Percentiles rank a stretch among this genome's conserved stretches.
Conservation (phyloP, 2,329 filamentous ascomycete species). For the Dichotomopilus funicola region DNA sequence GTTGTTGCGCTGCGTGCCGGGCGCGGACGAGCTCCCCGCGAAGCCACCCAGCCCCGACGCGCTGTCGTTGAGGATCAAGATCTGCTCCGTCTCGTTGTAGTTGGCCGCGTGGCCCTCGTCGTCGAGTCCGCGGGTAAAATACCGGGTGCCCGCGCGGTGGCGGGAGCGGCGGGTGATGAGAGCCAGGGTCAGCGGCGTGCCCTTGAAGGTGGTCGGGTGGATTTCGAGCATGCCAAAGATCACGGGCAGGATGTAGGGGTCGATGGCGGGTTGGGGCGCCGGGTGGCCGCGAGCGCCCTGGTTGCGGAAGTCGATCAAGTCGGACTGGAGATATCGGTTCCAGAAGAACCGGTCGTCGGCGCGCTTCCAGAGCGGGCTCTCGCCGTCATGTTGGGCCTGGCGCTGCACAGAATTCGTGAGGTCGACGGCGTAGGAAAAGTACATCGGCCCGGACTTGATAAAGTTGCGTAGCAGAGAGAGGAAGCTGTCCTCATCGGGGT, state of each 20-base stretch:
- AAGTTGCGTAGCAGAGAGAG: slow-evolving; percentile 73
- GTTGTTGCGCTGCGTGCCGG: slow-evolving; percentile 59
- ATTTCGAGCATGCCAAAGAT: slow-evolving; percentile 97
- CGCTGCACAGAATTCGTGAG: slow-evolving; percentile 96
- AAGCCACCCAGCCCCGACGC: slow-evolving; percentile 70
- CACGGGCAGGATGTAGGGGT: slow-evolving; percentile 90
- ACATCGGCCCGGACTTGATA: slow-evolving; percentile 81
- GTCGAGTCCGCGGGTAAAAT: slow-evolving; percentile 90
- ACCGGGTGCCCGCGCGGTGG: slow-evolving; percentile 82
- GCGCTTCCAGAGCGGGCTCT: slow-evolving; percentile 77
- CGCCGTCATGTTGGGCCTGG: slow-evolving; percentile 68
- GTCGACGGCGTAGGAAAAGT: slow-evolving; percentile 96
- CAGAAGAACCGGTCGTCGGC: slow-evolving; percentile 98
- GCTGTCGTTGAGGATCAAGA: slow-evolving; percentile 80
- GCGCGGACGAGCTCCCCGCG: slow-evolving; percentile 61
- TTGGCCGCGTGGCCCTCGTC: slow-evolving; percentile 95
- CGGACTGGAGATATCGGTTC: slow-evolving; percentile 88
- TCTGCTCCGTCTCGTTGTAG: slow-evolving; percentile 97
- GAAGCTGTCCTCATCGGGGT: slow-evolving; percentile 91
- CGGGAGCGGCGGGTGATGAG: slow-evolving; percentile 86
- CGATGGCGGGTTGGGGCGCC: slow-evolving; percentile 66
- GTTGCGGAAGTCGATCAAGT: slow-evolving; percentile 82
- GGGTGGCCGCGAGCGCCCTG: slow-evolving; percentile 55
- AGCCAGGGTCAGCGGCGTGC: slow-evolving; percentile 73
- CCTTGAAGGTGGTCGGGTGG: slow-evolving; percentile 77